A percentile compares a stretch with the other conserved stretches of the same genome.
Conservation (phyloP, 768 basidiomycete genomes). For the Rhizopogon roseolus region DNA sequence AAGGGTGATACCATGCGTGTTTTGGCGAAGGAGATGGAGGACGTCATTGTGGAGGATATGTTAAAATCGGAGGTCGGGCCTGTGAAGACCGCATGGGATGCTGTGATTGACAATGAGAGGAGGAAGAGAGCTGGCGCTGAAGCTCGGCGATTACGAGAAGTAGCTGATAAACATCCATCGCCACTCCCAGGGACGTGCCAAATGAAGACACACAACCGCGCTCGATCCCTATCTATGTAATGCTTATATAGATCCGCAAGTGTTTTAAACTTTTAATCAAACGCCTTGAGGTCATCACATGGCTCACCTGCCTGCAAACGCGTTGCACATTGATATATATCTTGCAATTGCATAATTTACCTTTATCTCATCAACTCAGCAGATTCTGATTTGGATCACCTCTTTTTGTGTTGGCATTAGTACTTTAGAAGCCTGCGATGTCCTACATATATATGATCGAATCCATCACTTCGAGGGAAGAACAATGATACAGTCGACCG, state of each 20-base stretch:
- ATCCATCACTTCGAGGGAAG: too few relatives aligned
- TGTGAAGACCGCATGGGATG: conserved; percentile 50
- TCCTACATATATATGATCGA: too few relatives aligned
- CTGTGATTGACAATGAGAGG: conserved; percentile 26
- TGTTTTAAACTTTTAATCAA: not conserved
- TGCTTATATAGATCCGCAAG: not conserved
- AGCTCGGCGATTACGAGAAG: not conserved
- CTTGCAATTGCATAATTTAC: too few relatives aligned
- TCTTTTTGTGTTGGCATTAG: too few relatives aligned
- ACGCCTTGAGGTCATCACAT: not conserved
- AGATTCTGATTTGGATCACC: too few relatives aligned
- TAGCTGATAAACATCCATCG: not conserved
- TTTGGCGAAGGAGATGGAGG: conserved; percentile 56
- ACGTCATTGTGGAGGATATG: conserved; percentile 59
- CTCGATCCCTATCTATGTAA: conserved; percentile 24
- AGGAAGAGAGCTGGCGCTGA: not conserved
- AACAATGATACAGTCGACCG: not conserved
- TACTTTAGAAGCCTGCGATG: too few relatives aligned
- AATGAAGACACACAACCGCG: conserved; percentile 6
- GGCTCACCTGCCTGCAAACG: not conserved
- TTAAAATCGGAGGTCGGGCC: conserved; percentile 53
- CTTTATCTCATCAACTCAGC: too few relatives aligned
- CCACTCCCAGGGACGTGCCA: not conserved
- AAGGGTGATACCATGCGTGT: conserved; percentile 33
- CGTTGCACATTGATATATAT: not conserved